Evolutionary conservation across 2,329 filamentous ascomycete species (phyloP), one percentile per base, ranked within the genome.

Genomic region (Furcasterigmium furcatum): DNA sequence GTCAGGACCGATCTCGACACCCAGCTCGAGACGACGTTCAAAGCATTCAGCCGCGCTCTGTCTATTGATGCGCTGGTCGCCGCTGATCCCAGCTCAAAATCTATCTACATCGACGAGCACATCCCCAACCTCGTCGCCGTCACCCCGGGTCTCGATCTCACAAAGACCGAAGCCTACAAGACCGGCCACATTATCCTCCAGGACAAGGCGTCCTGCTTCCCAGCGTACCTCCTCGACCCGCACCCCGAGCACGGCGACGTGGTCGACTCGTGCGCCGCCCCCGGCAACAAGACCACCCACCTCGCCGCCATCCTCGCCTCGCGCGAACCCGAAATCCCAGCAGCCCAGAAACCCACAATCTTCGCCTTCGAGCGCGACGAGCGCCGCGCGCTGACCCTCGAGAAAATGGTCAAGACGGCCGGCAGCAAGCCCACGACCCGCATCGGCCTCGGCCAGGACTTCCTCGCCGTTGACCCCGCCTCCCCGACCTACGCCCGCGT

Each of bases 211-310:
- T 96, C 91, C 1, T 99, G 94, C 61, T 96, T 99, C 58, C 94
- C 94, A 1, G 94, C 92, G 1, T 94, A 94, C 60, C 73, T 99
- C 3, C 72, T 99, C 0, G 76, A 95, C 43, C 82, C 87, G 1
- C 70, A 69, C 0, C 70, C 80, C 9, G 72, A 79, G 46, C 80
- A 85, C 52, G 89, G 89, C 20, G 83, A 94, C 58, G 73, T 95
- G 9, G 80, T 97, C n/a, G 94, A 99, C 64, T 88, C 88, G 0
- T 97, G 92, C 62, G 89, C 94, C 0, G 94, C 94, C 1, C 94
- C 94, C 2, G 94, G 94, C 6, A 99, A 99, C 65, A 99, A 99
- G 68, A 97, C 94, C 2, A 97, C 92, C 8, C 94, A 97, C 63
- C 69, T 95, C 39, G 91, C 91, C 1, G 87, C 90, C 2, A 80